Percentiles rank a stretch among this genome's conserved stretches.
phyloP scores from a whole-genome alignment of 768 basidiomycete genomes.

The Mycena maculata region DNA sequence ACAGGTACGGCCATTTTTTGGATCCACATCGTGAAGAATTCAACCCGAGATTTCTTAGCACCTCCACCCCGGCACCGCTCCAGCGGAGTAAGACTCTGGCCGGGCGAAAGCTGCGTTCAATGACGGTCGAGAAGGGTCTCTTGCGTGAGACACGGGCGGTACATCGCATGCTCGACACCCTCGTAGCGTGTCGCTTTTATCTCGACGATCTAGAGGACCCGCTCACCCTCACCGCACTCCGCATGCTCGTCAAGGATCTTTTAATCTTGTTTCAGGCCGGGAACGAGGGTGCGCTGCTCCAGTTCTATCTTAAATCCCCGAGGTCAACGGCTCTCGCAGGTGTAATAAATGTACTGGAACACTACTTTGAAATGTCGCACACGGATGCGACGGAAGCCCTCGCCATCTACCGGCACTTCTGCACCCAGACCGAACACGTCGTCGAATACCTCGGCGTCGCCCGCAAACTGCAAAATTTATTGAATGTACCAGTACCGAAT shows the following conservation, averaged over 20 bases:
- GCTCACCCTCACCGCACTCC: conserved; percentile 85
- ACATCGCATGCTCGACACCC: conserved; percentile 87
- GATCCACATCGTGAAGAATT: background rate
- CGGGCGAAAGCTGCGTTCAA: conserved; percentile 86
- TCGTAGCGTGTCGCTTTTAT: conserved; percentile 96
- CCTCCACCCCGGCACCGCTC: no score
- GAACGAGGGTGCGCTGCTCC: conserved; percentile 82
- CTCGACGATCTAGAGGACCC: conserved; percentile 94
- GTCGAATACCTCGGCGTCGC: conserved; percentile 94
- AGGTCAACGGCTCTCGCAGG: conserved; percentile 38
- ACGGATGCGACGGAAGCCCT: conserved; percentile 90
- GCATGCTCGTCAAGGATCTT: conserved; percentile 96
- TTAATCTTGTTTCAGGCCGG: conserved; percentile 95
- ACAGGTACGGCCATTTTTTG: conserved; percentile 43
- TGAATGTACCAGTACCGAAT: conserved; percentile 95
- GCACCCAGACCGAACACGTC: conserved; percentile 91
- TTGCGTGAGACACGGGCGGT: conserved; percentile 92
- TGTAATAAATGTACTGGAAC: conserved; percentile 63
- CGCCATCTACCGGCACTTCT: conserved; percentile 91
- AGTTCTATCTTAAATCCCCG: conserved; percentile 52
- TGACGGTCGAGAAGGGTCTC: conserved; percentile 97
- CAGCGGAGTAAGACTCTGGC: conserved; percentile 80
- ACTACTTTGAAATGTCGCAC: conserved; percentile 98
- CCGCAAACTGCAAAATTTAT: conserved; percentile 89
- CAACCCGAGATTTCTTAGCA: background rate